phyloP scores from a whole-genome alignment of 441 rosid genomes.

The Sinapis alba region DNA sequence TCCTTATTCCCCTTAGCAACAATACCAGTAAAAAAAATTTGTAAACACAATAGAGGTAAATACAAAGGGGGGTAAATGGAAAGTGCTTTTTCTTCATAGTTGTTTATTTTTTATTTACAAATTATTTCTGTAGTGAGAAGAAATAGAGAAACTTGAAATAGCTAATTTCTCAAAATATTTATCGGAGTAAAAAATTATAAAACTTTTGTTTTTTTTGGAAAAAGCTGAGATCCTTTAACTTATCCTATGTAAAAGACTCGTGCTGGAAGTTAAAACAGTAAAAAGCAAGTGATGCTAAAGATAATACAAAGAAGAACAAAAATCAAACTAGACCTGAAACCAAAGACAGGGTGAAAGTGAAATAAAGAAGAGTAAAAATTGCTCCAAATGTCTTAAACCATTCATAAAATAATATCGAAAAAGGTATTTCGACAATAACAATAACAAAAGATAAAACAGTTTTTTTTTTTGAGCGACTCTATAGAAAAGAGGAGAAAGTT shows the following conservation, averaged over 20 bases:
- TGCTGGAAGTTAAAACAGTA: not conserved
- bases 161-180: not conserved
- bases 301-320: not conserved
- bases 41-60: no score
- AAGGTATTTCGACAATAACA: not conserved
- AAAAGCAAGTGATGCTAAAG: not conserved
- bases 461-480: slow-evolving; percentile 17
- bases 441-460: not conserved
- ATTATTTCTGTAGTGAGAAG: not conserved
- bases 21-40: no score
- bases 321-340: not conserved
- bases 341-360: not conserved
- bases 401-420: slow-evolving; percentile 21
- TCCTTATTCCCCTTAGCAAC: no score
- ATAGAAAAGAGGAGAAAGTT: slow-evolving; percentile 30
- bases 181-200: not conserved
- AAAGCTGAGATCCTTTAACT: not conserved
- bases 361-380: not conserved
- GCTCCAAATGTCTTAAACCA: slow-evolving; percentile 14
- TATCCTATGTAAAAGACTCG: not conserved
- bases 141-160: not conserved
- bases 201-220: not conserved
- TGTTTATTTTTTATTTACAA: not conserved
- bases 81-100: not conserved
- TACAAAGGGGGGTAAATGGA: no score